These are phyloP conservation scores for Aspergillus sojae DNA, from an alignment of 2,329 filamentous ascomycete species.

Conservation along the genomic window DNA sequence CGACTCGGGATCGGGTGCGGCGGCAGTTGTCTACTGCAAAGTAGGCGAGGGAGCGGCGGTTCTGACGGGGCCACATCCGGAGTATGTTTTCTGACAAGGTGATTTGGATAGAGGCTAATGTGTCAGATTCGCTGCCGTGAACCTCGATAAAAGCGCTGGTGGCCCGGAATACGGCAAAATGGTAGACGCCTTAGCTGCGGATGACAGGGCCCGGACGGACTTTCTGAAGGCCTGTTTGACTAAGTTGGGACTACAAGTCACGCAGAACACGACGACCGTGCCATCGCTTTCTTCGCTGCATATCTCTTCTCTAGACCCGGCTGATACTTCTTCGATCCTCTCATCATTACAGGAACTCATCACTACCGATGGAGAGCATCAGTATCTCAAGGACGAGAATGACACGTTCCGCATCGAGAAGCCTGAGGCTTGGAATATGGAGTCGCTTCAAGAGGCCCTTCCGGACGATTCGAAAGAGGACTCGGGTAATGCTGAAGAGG, in stretches of 20 bases:
- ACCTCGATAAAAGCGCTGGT: constrained; percentile 69
- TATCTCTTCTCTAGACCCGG: constrained; percentile 69
- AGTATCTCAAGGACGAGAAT: constrained; percentile 76
- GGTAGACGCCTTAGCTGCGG: constrained; percentile 66
- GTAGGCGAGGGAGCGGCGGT: constrained; percentile 79
- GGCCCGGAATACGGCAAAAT: constrained; percentile 71
- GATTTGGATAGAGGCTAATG: not conserved
- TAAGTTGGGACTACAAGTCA: constrained; percentile 81
- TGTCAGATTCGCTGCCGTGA: constrained; percentile 75
- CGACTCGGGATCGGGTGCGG: constrained; percentile 70
- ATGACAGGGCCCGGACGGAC: constrained; percentile 69
- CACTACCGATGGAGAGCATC: constrained; percentile 64
- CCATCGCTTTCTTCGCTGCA: constrained; percentile 82
- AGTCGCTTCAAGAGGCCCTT: constrained; percentile 58
- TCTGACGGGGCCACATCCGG: constrained; percentile 87
- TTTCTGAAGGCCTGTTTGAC: constrained; percentile 79
- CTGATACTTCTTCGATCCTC: constrained; percentile 68
- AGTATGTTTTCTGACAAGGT: constrained; percentile 58
- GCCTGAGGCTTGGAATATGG: constrained; percentile 62
- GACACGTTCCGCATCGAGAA: constrained; percentile 82
- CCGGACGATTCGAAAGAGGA: constrained; percentile 35
- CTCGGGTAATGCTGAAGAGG: constrained; percentile 50
- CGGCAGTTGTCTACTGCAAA: constrained; percentile 81
- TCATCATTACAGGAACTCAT: constrained; percentile 67
- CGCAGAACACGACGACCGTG: constrained; percentile 67